Conservation (phyloP, 169 alveolate species). For the Eimeria tenella region DNA sequence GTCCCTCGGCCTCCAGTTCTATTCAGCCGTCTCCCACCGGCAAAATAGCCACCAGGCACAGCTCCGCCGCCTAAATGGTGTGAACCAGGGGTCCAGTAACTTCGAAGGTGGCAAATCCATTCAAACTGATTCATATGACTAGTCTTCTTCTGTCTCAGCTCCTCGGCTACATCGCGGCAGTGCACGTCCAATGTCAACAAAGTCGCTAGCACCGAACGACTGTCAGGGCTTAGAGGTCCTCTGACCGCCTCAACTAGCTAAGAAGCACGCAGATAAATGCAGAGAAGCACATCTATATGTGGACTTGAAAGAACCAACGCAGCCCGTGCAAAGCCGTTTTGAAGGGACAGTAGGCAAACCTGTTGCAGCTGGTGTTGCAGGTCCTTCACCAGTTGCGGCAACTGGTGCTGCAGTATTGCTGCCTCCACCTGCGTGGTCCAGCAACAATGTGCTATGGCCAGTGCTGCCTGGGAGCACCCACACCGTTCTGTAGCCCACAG, state of each 20-base stretch:
- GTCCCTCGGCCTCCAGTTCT: constrained; percentile 62
- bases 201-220: constrained; percentile 87
- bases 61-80: constrained; percentile 38
- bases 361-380: constrained; percentile 56
- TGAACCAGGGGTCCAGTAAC: constrained; percentile 85
- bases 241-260: constrained; percentile 85
- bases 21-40: constrained; percentile 3
- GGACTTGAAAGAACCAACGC: not conserved
- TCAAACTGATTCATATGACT: constrained; percentile 88
- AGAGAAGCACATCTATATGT: not conserved
- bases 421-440: constrained; percentile 73
- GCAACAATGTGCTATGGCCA: constrained; percentile 70
- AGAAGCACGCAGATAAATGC: constrained; percentile 11
- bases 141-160: constrained; percentile 80
- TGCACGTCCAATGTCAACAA: constrained; percentile 90
- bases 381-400: constrained; percentile 70
- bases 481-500: constrained; percentile 56
- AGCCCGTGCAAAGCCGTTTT: not conserved
- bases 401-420: constrained; percentile 71
- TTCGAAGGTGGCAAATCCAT: constrained; percentile 94
- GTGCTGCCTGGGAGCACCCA: constrained; percentile 67
- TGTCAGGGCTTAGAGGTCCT: constrained; percentile 85
- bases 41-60: constrained; percentile 30
- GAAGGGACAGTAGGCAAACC: not conserved
- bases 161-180: constrained; percentile 89